These are phyloP conservation scores for Linum usitatissimum DNA, from an alignment of 345 rosid genomes.

Conservation along the genomic window DNA sequence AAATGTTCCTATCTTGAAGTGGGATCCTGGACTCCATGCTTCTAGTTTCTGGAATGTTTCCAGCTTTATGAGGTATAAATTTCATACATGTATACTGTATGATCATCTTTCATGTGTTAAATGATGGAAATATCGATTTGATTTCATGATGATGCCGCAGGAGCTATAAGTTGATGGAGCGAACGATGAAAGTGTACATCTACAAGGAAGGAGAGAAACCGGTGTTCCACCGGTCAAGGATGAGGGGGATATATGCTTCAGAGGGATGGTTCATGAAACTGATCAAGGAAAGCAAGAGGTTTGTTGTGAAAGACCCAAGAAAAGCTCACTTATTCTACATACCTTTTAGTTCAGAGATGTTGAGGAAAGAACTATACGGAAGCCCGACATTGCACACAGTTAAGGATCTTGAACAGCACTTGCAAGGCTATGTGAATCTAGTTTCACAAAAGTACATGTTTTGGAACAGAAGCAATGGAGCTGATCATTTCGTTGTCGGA, in stretches of 20 bases:
- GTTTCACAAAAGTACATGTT: conserved; percentile 50
- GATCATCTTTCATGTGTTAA: neutral
- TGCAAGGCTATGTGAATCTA: conserved; percentile 45
- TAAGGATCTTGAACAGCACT: conserved; percentile 32
- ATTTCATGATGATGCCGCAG: conserved; percentile 21
- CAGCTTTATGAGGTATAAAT: conserved; percentile 43
- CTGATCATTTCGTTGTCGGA: conserved; percentile 83
- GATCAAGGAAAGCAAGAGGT: conserved; percentile 63
- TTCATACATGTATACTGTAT: neutral
- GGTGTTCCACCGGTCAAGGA: conserved; percentile 54
- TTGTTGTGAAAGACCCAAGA: conserved; percentile 56
- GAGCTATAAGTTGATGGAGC: conserved; percentile 81
- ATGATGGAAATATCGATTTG: conserved; percentile 1
- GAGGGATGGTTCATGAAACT: conserved; percentile 97
- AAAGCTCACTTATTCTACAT: conserved; percentile 85
- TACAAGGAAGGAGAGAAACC: conserved; percentile 83
- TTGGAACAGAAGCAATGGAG: conserved; percentile 82
- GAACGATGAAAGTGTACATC: conserved; percentile 54
- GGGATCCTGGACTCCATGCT: conserved; percentile 30
- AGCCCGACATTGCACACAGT: conserved; percentile 20
- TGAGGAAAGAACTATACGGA: conserved; percentile 37
- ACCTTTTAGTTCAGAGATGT: conserved; percentile 53
- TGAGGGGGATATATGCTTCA: conserved; percentile 79
- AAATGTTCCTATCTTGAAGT: conserved; percentile 34
- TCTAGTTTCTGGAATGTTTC: conserved; percentile 59